phyloP scores from a whole-genome alignment of 805 yeast genomes.

The Dipodascopsis uninucleata region DNA sequence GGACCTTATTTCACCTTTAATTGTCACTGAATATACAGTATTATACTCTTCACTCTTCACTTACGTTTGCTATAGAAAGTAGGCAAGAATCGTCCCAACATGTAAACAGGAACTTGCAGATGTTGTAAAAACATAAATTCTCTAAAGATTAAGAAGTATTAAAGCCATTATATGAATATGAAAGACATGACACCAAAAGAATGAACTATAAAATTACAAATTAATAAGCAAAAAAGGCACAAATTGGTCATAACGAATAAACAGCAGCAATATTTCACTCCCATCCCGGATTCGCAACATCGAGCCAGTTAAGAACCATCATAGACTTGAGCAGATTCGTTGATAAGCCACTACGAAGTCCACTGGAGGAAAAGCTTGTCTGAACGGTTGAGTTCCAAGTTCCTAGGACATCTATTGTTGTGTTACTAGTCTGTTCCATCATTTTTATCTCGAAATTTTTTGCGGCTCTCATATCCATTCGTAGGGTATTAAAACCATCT shows the following conservation, averaged over 20 bases:
- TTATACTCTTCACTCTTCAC: too few species aligned
- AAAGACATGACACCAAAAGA: too few species aligned
- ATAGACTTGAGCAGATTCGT: constrained; percentile 21
- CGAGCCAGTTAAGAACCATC: constrained; percentile 26
- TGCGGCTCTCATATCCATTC: constrained; percentile 9
- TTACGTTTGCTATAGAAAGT: too few species aligned
- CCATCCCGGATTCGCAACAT: constrained; percentile 40
- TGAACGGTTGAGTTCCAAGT: constrained; percentile 27
- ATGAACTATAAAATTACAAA: too few species aligned
- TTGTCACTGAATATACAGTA: too few species aligned
- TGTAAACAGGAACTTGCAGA: too few species aligned
- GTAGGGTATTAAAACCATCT: background rate
- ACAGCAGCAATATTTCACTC: constrained; percentile 64
- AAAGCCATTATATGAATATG: too few species aligned
- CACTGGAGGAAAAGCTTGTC: constrained; percentile 15
- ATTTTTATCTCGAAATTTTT: constrained; percentile 14
- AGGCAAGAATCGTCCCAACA: too few species aligned
- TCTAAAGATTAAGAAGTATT: too few species aligned
- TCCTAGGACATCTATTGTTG: constrained; percentile 16
- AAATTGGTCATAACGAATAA: constrained; percentile 64
- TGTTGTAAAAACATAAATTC: too few species aligned
- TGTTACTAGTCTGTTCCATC: constrained; percentile 1
- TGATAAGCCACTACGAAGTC: constrained; percentile 12
- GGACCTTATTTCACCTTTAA: too few species aligned
- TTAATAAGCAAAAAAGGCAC: constrained; percentile 47